Percentiles rank a stretch among this genome's conserved stretches.
Conservation (phyloP, 768 basidiomycete genomes). For the Tulasnella sp. region DNA sequence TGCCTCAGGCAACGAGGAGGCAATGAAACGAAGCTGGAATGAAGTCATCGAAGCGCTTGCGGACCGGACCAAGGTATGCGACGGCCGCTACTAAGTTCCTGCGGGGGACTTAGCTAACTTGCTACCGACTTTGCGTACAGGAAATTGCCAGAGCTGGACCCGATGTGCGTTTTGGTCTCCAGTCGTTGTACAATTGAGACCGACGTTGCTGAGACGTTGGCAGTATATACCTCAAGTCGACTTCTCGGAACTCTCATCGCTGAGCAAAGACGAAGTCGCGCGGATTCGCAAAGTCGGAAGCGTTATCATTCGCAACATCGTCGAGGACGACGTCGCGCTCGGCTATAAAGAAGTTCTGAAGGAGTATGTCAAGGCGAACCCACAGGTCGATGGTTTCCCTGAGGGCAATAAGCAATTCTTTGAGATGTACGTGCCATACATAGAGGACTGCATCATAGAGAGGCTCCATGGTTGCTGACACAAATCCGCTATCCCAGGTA, state of each 20-base stretch:
- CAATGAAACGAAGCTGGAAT: constrained; percentile 48
- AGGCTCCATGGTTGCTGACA: constrained; percentile 18
- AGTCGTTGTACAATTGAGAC: too few relatives aligned
- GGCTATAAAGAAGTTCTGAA: constrained; percentile 51
- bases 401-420: constrained; percentile 68
- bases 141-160: constrained; percentile 43
- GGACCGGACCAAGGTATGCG: constrained; percentile 31
- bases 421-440: constrained; percentile 52
- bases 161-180: constrained; percentile 34
- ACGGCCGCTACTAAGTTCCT: not conserved
- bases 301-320: constrained; percentile 55
- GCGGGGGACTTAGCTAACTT: not conserved
- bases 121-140: not conserved
- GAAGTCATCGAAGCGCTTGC: constrained; percentile 50
- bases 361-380: constrained; percentile 51
- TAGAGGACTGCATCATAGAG: not conserved
- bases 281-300: constrained; percentile 49
- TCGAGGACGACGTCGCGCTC: constrained; percentile 47
- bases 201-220: not conserved
- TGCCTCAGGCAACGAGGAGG: constrained; percentile 37
- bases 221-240: constrained; percentile 58
- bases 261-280: constrained; percentile 41
- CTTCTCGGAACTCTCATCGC: constrained; percentile 44
- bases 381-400: constrained; percentile 34
- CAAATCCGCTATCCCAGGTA: constrained; percentile 17